Evolutionary conservation across 352 stramenopile genomes (phyloP).

Genomic region (Albugo laibachii): DNA sequence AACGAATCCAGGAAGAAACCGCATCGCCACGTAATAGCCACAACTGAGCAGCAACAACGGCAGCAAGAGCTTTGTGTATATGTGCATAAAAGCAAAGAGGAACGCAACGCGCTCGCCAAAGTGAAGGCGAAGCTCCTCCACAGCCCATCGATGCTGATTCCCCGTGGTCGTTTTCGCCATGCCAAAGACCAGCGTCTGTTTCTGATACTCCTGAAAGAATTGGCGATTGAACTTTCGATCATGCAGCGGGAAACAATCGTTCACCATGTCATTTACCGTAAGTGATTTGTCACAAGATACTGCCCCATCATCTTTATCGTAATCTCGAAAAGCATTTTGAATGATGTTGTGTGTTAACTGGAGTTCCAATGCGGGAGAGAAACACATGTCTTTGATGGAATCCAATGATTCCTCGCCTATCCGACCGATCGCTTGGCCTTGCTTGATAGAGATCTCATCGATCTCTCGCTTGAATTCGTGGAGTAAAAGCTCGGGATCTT

Average conservation of each 20-base stretch:
- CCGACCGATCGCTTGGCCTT: constrained; percentile 34
- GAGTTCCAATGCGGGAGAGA: constrained; percentile 65
- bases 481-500: constrained; percentile 54
- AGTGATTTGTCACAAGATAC: constrained; percentile 72
- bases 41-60: constrained; percentile 40
- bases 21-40: constrained; percentile 60
- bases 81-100: constrained; percentile 79
- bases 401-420: constrained; percentile 63
- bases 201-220: constrained; percentile 76
- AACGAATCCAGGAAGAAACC: constrained; percentile 25
- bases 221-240: constrained; percentile 72
- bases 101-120: constrained; percentile 80
- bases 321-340: constrained; percentile 68
- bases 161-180: constrained; percentile 38
- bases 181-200: constrained; percentile 55
- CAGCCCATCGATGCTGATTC: constrained; percentile 69
- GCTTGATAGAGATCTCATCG: constrained; percentile 65
- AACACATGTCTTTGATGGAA: constrained; percentile 64
- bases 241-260: constrained; percentile 68
- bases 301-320: constrained; percentile 77
- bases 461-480: constrained; percentile 79
- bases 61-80: constrained; percentile 75
- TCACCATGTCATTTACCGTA: constrained; percentile 49
- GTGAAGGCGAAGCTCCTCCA: constrained; percentile 70
- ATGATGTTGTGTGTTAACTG: constrained; percentile 82